A percentile compares a stretch with the other conserved stretches of the same genome.
These are phyloP conservation scores for Dendrostoma leiphaemia DNA, from an alignment of 2,329 filamentous ascomycete species.

Conservation along the genomic window DNA sequence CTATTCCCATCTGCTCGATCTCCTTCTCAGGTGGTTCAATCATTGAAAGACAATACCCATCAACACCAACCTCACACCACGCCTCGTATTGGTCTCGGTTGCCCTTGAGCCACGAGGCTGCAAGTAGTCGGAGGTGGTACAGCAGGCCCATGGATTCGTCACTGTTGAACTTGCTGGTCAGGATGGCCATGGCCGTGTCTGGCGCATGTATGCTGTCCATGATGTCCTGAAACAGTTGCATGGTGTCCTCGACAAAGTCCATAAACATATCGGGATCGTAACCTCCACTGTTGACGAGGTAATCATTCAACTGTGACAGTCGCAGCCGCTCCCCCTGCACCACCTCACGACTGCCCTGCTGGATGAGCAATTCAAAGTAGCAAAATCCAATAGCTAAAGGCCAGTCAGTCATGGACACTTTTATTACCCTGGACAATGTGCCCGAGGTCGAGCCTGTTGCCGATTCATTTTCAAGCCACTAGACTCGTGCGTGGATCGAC, in stretches of 20 bases:
- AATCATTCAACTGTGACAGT: constrained; percentile 67
- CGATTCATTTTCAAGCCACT: not conserved
- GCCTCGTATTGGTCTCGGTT: constrained; percentile 67
- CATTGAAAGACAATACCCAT: constrained; percentile 65
- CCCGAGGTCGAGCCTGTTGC: not conserved
- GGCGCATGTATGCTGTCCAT: constrained; percentile 57
- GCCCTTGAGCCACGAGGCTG: constrained; percentile 79
- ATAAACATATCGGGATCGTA: constrained; percentile 71
- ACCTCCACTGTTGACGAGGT: constrained; percentile 70
- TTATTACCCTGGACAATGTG: not conserved
- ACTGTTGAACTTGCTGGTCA: constrained; percentile 74
- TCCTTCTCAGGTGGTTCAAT: constrained; percentile 77
- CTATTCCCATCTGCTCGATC: constrained; percentile 87
- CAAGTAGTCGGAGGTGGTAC: constrained; percentile 80
- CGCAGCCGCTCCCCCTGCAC: constrained; percentile 71
- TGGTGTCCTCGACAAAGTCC: constrained; percentile 78
- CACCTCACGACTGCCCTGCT: constrained; percentile 60
- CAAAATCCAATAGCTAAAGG: constrained; percentile 79
- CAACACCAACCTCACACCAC: constrained; percentile 62
- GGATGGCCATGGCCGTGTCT: constrained; percentile 49
- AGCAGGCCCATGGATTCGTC: constrained; percentile 70
- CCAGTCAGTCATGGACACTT: constrained; percentile 10
- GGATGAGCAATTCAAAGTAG: constrained; percentile 85
- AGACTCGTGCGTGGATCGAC: not conserved
- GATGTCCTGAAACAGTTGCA: constrained; percentile 65